phyloP scores from a whole-genome alignment of 768 basidiomycete genomes.

The Cantharellus cinnabarinus region DNA sequence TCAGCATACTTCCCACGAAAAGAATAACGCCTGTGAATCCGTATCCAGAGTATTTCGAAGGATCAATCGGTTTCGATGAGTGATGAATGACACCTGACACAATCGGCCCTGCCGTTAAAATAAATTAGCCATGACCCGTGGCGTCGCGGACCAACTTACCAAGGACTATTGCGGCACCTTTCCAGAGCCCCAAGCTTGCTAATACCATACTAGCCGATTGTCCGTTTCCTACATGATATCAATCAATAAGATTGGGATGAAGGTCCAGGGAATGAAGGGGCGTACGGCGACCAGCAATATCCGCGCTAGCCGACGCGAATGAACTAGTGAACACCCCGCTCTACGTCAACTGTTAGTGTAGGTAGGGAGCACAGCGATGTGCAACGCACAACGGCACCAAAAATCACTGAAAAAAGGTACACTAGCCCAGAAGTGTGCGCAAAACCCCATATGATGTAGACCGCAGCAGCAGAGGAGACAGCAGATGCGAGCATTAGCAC shows the following conservation, averaged over 20 bases:
- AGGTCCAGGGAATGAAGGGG: not conserved
- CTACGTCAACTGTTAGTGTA: not conserved
- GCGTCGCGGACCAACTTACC: not conserved
- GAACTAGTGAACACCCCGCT: conserved; percentile 1
- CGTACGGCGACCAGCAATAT: not conserved
- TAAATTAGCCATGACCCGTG: not conserved
- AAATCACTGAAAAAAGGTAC: conserved; percentile 1
- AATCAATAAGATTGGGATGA: not conserved
- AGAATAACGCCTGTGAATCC: conserved; percentile 1
- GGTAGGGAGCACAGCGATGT: no score
- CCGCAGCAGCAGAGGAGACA: not conserved
- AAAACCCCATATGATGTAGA: conserved; percentile 4
- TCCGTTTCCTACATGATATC: not conserved
- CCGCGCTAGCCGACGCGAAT: not conserved
- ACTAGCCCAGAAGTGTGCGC: not conserved
- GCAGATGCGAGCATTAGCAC: not conserved
- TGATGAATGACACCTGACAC: no score
- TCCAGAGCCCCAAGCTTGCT: not conserved
- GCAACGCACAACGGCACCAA: conserved; percentile 1
- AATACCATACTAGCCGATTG: not conserved
- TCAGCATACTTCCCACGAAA: conserved; percentile 1
- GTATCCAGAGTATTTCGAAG: not conserved
- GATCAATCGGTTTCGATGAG: no score
- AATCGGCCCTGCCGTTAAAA: not conserved
- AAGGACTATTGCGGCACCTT: not conserved